phyloP scores from a whole-genome alignment of 2,329 filamentous ascomycete species.

The Claviceps purpurea region DNA sequence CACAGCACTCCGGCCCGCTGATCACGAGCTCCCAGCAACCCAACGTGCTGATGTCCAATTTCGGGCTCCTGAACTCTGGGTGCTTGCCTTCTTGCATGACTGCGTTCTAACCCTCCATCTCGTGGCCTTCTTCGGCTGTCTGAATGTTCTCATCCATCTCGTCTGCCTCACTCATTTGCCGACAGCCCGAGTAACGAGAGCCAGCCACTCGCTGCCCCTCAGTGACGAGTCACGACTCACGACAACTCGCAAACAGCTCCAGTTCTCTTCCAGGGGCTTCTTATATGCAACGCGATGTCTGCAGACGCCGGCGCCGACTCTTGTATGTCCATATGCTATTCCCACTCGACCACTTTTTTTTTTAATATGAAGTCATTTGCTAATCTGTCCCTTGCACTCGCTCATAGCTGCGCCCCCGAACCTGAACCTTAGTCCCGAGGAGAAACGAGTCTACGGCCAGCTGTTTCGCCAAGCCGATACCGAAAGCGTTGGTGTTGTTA shows the following conservation, averaged over 20 bases:
- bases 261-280: not conserved
- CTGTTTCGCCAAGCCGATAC: slow-evolving; percentile 88
- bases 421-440: slow-evolving; percentile 77
- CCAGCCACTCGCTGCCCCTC: not conserved
- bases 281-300: slow-evolving; percentile 12
- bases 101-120: not conserved
- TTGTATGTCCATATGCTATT: slow-evolving; percentile 7
- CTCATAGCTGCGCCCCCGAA: slow-evolving; percentile 46
- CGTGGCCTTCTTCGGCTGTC: not conserved
- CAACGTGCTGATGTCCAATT: not conserved
- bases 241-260: not conserved
- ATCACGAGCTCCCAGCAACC: not conserved
- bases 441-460: slow-evolving; percentile 87
- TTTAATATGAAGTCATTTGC: not conserved
- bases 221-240: not conserved
- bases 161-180: not conserved
- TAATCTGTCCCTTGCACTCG: slow-evolving; percentile 4
- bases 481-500: slow-evolving; percentile 84
- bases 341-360: not conserved
- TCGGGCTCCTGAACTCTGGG: not conserved
- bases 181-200: not conserved
- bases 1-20: slow-evolving; percentile 2
- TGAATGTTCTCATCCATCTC: not conserved
- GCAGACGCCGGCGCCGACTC: slow-evolving; percentile 12
- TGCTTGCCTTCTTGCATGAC: not conserved